phyloP scores from a whole-genome alignment of 352 stramenopile species.

The Globisporangium cylindrosporum region DNA sequence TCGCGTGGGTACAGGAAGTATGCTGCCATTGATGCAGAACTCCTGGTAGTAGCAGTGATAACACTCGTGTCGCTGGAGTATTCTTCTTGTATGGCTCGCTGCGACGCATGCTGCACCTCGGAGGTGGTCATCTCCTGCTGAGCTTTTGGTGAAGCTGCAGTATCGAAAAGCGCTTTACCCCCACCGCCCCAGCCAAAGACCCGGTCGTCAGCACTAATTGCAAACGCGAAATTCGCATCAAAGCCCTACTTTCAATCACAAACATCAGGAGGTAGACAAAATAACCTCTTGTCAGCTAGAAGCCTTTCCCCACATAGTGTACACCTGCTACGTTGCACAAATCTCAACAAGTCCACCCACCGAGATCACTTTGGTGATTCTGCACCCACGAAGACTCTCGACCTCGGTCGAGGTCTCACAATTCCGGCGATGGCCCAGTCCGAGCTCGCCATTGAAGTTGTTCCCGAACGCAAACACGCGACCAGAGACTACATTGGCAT shows the following conservation, averaged over 20 bases:
- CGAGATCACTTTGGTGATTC: conserved; percentile 46
- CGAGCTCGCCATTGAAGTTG: conserved; percentile 67
- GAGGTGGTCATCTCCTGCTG: not conserved
- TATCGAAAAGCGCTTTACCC: conserved; percentile 39
- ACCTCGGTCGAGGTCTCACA: conserved; percentile 50
- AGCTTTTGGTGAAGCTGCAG: not conserved
- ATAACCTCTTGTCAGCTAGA: not conserved
- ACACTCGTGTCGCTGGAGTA: not conserved
- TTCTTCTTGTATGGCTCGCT: not conserved
- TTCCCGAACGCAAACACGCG: conserved; percentile 67
- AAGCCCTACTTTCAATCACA: conserved; percentile 38
- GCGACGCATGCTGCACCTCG: not conserved
- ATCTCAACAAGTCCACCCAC: conserved; percentile 17
- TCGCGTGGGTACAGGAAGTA: conserved; percentile 52
- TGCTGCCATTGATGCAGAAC: not conserved
- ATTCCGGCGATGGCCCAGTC: conserved; percentile 45
- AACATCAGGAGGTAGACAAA: not conserved
- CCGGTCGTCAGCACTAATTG: conserved; percentile 70
- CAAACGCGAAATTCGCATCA: conserved; percentile 74
- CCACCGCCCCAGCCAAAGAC: conserved; percentile 89
- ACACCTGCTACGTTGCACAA: not conserved
- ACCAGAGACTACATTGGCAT: conserved; percentile 29
- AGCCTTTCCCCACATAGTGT: not conserved
- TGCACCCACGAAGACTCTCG: conserved; percentile 40
- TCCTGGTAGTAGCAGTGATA: not conserved